Evolutionary conservation across 306 rosid species (phyloP), one percentile per base, ranked within the genome.

Genomic region (Inga oerstediana): DNA sequence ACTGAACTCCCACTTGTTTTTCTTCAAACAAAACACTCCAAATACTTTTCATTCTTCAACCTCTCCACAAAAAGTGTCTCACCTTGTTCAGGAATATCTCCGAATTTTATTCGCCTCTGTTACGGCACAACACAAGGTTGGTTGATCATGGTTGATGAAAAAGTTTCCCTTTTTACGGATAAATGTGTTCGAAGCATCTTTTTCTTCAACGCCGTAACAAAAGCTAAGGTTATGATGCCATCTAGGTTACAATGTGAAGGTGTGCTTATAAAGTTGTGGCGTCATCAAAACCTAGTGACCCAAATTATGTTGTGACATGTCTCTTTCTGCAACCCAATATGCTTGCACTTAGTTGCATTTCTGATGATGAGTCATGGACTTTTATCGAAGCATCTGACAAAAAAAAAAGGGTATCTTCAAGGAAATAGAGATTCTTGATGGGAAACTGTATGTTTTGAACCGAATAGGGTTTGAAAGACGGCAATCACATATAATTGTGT

Each of bases 251-350:
- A 58, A 20, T 58, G 27, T 20, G 27, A 8, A 20, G 4, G 10
- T 7, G 4, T 3, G 22, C 10, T 58, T 20, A n/a, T 0, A 58
- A 70, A 70, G 19, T 70, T 8, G 74, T 70, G 51, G 74, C 74
- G 0, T 70, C 74, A 17, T 5, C 49, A 68, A 68, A 68, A 68
- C 74, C 74, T 12, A 39, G 7, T 8, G 14, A 39, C 74, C 48
- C 27, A 39, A 2, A 39, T 39, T 68, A 49, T 39, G 16, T 35
- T 34, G n/a, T 66, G 72, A 44, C 19, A 6, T 13, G 24, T 9
- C 30, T 37, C 4, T 19, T 16, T 37, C 4, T 0, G 0, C 15
- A 3, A 1, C 1, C 0, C 11, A 2, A 4, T 12, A 45, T 0
- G 10, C 1, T 71, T 1, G 19, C 54, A 9, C 15, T 44, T 17